phyloP scores from a whole-genome alignment of 2,329 filamentous ascomycete species.

The Leptographium flavum region DNA sequence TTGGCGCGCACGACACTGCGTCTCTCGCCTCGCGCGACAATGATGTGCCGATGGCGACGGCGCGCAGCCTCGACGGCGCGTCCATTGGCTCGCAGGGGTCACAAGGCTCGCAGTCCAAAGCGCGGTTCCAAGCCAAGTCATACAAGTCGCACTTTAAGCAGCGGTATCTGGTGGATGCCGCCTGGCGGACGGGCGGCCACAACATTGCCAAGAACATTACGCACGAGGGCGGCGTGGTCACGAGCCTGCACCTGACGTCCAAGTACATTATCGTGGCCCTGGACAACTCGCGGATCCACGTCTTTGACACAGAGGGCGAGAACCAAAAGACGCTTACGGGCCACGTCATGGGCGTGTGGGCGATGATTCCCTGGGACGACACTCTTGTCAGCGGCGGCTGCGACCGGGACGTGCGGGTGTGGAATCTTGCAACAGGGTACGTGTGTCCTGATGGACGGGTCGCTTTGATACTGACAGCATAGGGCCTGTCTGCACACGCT shows the following conservation, averaged over 20 bases:
- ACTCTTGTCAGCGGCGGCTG: slow-evolving; percentile 91
- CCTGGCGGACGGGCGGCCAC: slow-evolving; percentile 85
- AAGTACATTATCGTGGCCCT: slow-evolving; percentile 97
- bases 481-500: slow-evolving; percentile 69
- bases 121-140: slow-evolving; percentile 61
- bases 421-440: slow-evolving; percentile 88
- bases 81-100: slow-evolving; percentile 20
- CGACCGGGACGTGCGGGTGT: slow-evolving; percentile 90
- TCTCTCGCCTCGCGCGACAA: slow-evolving; percentile 25
- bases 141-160: slow-evolving; percentile 98
- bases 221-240: slow-evolving; percentile 92
- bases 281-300: slow-evolving; percentile 96
- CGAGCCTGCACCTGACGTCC: slow-evolving; percentile 80
- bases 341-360: slow-evolving; percentile 99
- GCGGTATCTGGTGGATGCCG: slow-evolving; percentile 89
- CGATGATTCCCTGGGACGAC: slow-evolving; percentile 97
- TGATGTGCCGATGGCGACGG: slow-evolving; percentile 20
- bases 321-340: slow-evolving; percentile 81
- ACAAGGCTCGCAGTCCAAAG: slow-evolving; percentile 25
- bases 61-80: slow-evolving; percentile 47
- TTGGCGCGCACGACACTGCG: slow-evolving; percentile 24
- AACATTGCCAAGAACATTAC: slow-evolving; percentile 79
- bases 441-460: not conserved
- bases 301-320: slow-evolving; percentile 85
- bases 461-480: not conserved